These are phyloP conservation scores for Polygonum maritimum DNA, from an alignment of 148 eudicot species.

Conservation along the genomic window DNA sequence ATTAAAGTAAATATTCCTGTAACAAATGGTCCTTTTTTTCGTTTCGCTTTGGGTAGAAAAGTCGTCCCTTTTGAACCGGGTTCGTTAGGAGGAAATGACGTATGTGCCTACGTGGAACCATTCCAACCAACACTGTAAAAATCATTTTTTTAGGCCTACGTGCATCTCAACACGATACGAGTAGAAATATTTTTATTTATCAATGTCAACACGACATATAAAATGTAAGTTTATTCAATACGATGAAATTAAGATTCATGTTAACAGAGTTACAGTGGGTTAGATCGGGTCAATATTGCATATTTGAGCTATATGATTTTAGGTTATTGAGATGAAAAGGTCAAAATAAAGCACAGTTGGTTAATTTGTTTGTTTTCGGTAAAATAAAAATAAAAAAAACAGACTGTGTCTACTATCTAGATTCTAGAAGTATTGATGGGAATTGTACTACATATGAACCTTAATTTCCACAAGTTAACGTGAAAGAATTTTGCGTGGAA, in stretches of 20 bases:
- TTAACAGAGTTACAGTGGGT: neutral
- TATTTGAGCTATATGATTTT: too few species aligned
- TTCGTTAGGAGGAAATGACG: neutral
- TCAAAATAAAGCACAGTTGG: too few species aligned
- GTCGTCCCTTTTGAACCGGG: neutral
- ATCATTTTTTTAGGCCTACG: neutral
- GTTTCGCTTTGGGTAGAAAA: too few species aligned
- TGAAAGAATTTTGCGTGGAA: neutral
- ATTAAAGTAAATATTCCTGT: too few species aligned
- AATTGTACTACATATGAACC: neutral
- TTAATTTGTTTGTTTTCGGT: too few species aligned
- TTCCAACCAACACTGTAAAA: neutral
- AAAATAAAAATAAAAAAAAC: too few species aligned
- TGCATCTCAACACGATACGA: neutral
- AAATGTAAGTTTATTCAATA: neutral
- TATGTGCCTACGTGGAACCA: neutral
- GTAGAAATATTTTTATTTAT: neutral
- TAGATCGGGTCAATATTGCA: neutral
- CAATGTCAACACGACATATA: neutral
- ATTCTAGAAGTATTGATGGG: too few species aligned
- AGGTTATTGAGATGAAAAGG: neutral
- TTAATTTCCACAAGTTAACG: neutral
- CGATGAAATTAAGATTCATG: neutral
- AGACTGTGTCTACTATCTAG: too few species aligned
- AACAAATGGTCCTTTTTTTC: neutral